These are phyloP conservation scores for Sarocladium oryzae DNA, from an alignment of 2,329 filamentous ascomycete genomes.

Conservation along the genomic window DNA sequence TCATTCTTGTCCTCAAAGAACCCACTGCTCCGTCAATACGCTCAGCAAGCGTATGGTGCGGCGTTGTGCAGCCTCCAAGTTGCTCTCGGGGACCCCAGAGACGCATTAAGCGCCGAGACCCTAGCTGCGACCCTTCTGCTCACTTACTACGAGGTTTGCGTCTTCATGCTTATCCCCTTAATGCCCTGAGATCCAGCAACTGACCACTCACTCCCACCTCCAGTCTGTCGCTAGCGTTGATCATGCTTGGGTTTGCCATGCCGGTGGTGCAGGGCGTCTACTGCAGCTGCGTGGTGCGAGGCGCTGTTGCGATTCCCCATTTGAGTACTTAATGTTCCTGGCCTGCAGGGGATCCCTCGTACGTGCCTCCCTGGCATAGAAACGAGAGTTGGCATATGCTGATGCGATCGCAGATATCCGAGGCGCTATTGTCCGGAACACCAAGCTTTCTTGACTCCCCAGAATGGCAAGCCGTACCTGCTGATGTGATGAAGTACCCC, in stretches of 20 bases:
- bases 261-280: background rate
- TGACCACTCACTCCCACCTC: too few relatives aligned
- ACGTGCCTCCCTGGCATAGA: too few relatives aligned
- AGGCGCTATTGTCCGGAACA: background rate
- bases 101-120: background rate
- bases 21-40: background rate
- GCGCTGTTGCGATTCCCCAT: background rate
- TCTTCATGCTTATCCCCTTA: too few relatives aligned
- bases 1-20: background rate
- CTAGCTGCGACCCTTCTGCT: background rate
- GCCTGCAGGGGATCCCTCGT: background rate
- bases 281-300: background rate
- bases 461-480: background rate
- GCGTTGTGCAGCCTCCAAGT: background rate
- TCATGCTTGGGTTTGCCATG: background rate
- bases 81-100: background rate
- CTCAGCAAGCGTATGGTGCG: background rate
- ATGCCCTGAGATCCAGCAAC: too few relatives aligned
- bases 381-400: background rate
- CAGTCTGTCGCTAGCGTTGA: background rate
- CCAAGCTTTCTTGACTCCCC: background rate
- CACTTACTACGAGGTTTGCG: background rate
- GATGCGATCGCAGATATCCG: background rate
- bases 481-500: background rate
- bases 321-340: slow-evolving; percentile 1